phyloP scores from a whole-genome alignment of 495 filamentous ascomycete species.

The Tuber aestivum region DNA sequence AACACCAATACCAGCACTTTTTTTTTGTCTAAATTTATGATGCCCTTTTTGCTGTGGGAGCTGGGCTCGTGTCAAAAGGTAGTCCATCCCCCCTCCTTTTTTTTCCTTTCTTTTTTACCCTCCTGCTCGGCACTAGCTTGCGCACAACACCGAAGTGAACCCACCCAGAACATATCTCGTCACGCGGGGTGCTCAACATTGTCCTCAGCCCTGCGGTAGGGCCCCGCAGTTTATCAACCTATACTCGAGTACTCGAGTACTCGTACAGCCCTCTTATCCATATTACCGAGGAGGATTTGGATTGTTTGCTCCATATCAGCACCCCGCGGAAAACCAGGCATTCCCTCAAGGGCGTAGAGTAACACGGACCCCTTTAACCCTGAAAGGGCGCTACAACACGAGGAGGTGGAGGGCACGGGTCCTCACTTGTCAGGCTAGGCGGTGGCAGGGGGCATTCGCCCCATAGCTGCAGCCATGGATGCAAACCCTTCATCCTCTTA shows the following conservation, averaged over 20 bases:
- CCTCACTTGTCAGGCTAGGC: not conserved
- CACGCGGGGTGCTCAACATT: not conserved
- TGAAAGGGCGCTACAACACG: not conserved
- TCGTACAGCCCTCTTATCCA: no score
- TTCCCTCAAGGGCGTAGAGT: not conserved
- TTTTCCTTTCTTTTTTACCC: no score
- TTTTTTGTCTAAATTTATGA: not conserved
- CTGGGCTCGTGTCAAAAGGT: no score
- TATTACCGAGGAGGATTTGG: not conserved
- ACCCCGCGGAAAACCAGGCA: not conserved
- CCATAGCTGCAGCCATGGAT: not conserved
- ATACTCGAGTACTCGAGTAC: no score
- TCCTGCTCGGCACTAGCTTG: not conserved
- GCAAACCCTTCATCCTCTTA: not conserved
- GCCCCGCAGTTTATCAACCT: not conserved
- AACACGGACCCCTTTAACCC: not conserved
- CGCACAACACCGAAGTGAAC: not conserved
- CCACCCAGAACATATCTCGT: not conserved
- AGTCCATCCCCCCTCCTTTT: not conserved
- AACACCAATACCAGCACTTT: not conserved
- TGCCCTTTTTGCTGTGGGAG: no score
- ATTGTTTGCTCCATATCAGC: not conserved
- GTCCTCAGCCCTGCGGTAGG: not conserved
- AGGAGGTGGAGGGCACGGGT: not conserved
- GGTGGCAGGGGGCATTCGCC: not conserved